Conservation (phyloP, 768 basidiomycete species). For the Panellus pusillus region DNA sequence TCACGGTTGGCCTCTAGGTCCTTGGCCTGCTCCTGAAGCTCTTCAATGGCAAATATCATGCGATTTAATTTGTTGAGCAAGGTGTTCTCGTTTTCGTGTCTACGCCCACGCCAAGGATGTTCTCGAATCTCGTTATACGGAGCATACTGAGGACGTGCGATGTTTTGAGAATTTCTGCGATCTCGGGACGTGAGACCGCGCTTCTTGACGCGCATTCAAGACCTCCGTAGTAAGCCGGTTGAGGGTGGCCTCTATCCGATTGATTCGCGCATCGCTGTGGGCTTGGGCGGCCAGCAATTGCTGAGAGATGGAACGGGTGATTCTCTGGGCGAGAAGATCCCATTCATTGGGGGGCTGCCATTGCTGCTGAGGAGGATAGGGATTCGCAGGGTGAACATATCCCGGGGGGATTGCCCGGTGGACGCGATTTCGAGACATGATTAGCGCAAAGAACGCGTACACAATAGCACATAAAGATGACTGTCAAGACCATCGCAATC, state of each 20-base stretch:
- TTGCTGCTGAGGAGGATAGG: too few relatives aligned
- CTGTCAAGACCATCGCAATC: slow-evolving; percentile 52
- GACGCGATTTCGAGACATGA: too few relatives aligned
- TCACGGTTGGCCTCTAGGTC: slow-evolving; percentile 24
- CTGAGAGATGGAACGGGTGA: background rate
- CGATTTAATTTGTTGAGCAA: slow-evolving; percentile 20
- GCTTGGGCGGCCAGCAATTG: background rate
- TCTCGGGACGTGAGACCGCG: slow-evolving; percentile 8
- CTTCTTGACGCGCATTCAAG: slow-evolving; percentile 8
- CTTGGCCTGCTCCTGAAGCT: slow-evolving; percentile 23
- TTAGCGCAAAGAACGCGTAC: too few relatives aligned
- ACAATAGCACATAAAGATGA: background rate
- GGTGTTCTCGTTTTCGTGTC: slow-evolving; percentile 18
- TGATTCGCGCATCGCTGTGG: slow-evolving; percentile 6
- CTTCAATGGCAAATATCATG: slow-evolving; percentile 25
- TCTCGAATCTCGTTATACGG: slow-evolving; percentile 22
- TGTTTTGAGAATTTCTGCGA: slow-evolving; percentile 18
- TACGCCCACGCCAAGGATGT: slow-evolving; percentile 15
- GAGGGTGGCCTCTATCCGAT: slow-evolving; percentile 9
- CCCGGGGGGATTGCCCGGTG: too few relatives aligned
- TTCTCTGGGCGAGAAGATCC: background rate
- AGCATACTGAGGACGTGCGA: slow-evolving; percentile 13
- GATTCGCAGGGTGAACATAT: too few relatives aligned
- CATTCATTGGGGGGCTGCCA: too few relatives aligned
- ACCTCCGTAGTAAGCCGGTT: slow-evolving; percentile 12